Evolutionary conservation across 495 filamentous ascomycete species (phyloP), one percentile per base, ranked within the genome.

Genomic region (Lepidopterella palustris): DNA sequence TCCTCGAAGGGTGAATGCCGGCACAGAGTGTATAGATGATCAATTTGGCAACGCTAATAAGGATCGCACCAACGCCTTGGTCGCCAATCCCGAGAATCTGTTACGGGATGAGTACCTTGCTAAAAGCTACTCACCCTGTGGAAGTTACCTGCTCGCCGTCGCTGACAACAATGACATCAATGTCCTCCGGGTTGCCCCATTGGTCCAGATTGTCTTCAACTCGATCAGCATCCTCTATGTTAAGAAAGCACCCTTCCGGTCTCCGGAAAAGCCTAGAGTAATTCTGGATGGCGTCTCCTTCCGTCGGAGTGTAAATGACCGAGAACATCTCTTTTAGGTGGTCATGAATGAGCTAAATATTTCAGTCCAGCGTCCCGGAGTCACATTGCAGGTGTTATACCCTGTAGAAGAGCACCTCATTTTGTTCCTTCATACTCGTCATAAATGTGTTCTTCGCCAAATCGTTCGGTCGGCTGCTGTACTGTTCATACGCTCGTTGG

Each of bases 101-200:
- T 31, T 25, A 18, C 25, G n/a, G 21, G n/a, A n/a, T n/a, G n/a
- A n/a, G n/a, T n/a, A n/a, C n/a, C n/a, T 11, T 31, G 28, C 35
- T 28, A 29, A 21, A 27, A 20, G 15, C 23, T 15, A 9, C n/a
- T 54, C 23, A 20, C 3, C 9, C n/a, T n/a, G 29, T 13, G 26
- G 24, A 8, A 31, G 54, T 5, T 70, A 80, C 77, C 74, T 84
- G 80, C 63, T 87, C 84, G 5, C 84, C 82, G 77, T 92, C 90
- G 47, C 87, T 90, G 8, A 93, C 89, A 5, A 92, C 90, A 58
- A 96, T 92, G 60, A 95, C 89, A 68, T 95, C 91, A 31, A 95
- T 80, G 53, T 95, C 90, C 1, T 90, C 86, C 0, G 78, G 71
- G 9, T 71, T 74, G 0, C 84, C 87, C 77, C 88, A 95, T 58